Conservation (phyloP, 2,329 filamentous ascomycete species). For the Zelopaecilomyces penicillatus region DNA sequence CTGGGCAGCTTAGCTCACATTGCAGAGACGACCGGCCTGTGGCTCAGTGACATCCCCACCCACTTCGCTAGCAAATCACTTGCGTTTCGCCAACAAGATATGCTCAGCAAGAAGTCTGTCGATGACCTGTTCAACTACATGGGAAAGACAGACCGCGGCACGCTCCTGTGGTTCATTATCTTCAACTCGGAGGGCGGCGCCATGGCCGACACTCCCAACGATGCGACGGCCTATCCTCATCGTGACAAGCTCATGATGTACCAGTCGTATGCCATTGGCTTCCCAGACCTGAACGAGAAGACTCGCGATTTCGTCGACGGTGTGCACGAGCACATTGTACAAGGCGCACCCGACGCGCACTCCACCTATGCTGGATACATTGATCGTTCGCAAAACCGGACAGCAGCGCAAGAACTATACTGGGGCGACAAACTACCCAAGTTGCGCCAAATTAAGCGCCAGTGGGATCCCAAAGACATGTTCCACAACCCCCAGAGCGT, state of each 20-base stretch:
- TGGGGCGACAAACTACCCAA: conserved; percentile 44
- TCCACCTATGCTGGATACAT: conserved; percentile 58
- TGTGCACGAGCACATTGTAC: conserved; percentile 37
- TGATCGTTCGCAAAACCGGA: conserved; percentile 38
- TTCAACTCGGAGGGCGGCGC: conserved; percentile 56
- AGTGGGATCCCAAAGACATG: conserved; percentile 43
- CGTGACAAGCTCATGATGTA: conserved; percentile 57
- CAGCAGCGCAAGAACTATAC: conserved; percentile 39
- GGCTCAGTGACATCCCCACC: conserved; percentile 36
- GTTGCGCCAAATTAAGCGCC: conserved; percentile 41
- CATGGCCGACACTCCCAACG: conserved; percentile 43
- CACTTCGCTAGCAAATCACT: conserved; percentile 52
- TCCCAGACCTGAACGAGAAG: conserved; percentile 34
- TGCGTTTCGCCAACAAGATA: conserved; percentile 40
- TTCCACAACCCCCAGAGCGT: conserved; percentile 54
- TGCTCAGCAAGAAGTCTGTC: conserved; percentile 37
- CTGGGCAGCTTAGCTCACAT: conserved; percentile 47
- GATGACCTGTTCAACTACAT: conserved; percentile 46
- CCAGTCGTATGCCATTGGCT: conserved; percentile 50
- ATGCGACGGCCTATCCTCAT: conserved; percentile 54
- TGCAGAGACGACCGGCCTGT: conserved; percentile 40
- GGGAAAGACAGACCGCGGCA: conserved; percentile 39
- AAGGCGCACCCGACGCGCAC: conserved; percentile 27
- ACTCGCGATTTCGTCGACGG: conserved; percentile 43
- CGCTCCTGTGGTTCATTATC: conserved; percentile 51